Evolutionary conservation across 345 rosid genomes (phyloP).

Genomic region (Mallotus nudiflorus): DNA sequence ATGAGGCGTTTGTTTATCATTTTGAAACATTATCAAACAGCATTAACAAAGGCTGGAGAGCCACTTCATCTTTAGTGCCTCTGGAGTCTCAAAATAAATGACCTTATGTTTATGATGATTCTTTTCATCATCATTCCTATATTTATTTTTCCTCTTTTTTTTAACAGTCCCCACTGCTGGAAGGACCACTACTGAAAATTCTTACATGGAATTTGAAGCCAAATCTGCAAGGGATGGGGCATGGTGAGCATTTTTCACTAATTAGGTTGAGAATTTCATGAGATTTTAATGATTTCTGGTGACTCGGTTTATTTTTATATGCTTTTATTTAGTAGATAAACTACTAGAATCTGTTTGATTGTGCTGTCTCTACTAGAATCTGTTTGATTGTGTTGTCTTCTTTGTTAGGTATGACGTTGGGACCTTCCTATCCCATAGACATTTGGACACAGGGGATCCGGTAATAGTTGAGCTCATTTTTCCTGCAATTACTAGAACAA

Average conservation of each 20-base stretch:
- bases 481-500: not conserved
- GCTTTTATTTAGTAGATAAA: not conserved
- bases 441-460: slow-evolving; percentile 72
- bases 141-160: slow-evolving; percentile 12
- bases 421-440: slow-evolving; percentile 65
- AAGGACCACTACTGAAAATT: slow-evolving; percentile 59
- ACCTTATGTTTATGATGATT: not conserved
- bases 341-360: slow-evolving; percentile 7
- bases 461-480: slow-evolving; percentile 34
- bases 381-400: slow-evolving; percentile 8
- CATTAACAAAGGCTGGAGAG: slow-evolving; percentile 10
- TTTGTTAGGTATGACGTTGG: slow-evolving; percentile 83
- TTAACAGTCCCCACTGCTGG: slow-evolving; percentile 48
- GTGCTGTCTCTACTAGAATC: not conserved
- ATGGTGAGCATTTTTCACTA: slow-evolving; percentile 56
- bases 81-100: not conserved
- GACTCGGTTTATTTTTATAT: not conserved
- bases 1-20: slow-evolving; percentile 10
- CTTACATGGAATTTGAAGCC: slow-evolving; percentile 89
- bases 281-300: not conserved
- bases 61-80: not conserved
- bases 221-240: slow-evolving; percentile 98
- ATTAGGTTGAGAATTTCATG: slow-evolving; percentile 14
- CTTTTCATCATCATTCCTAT: slow-evolving; percentile 5
- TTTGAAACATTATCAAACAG: not conserved